Evolutionary conservation across 768 basidiomycete species (phyloP), one percentile per base, ranked within the genome.

Genomic region (Sutorius australiensis): DNA sequence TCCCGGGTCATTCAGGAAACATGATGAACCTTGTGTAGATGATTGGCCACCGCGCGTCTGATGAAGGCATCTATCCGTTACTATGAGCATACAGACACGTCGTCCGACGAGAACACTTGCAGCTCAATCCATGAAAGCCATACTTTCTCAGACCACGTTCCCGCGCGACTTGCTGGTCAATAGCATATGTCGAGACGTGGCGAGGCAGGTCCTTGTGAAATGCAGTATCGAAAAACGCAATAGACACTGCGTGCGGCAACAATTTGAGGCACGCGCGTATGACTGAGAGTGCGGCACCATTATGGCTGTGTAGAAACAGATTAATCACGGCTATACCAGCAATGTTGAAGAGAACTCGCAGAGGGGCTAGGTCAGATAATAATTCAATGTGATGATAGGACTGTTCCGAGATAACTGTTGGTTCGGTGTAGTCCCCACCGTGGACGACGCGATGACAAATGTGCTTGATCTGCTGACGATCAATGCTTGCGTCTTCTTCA

Each of bases 81-180:
- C 17, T 30, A 14, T 59, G 36, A 58, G 50, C 39, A 46, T 17
- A 14, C 11, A 13, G 17, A 37, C 41, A 8, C 21, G 38, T 32
- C 14, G 6, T 19, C 21, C 21, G 44, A 31, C 36, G n/a, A 40
- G 28, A 24, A 51, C 9, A 48, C 41, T 71, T 55, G 81, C 86
- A 89, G 59, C 84, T 86, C 60, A 93, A 65, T 3, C 94, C 94
- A 61, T 97, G 94, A 68, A 94, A 94, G 16, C 94, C 94, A 63
- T 95, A 95, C 69, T 92, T 94, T 65, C 82, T 83, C 41, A 95
- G 75, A 1, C 88, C 87, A 41, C 83, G 81, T 40, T 80, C 71
- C 36, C 74, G 73, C 0, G 87, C 82, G 40, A 87, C 71, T 9
- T 72, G 64, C 59, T 80, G 86, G 56, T 86, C 73, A 48, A 95